Evolutionary conservation across 2,329 filamentous ascomycete species (phyloP).

Genomic region (Keithomyces neogunnii): DNA sequence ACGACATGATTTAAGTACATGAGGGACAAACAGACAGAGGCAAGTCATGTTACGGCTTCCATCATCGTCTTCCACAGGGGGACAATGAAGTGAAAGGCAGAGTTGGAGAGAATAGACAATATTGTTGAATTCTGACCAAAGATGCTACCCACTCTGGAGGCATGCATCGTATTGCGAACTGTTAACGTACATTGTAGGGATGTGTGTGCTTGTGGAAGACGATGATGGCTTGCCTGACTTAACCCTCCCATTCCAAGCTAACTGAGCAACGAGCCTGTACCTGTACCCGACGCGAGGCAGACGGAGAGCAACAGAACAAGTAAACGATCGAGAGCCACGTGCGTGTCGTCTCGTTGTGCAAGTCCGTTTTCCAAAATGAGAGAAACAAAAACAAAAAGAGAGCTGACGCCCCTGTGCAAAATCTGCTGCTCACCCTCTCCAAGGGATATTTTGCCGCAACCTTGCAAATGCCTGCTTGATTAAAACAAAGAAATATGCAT

Average conservation of each 20-base stretch:
- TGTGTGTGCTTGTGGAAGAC: slow-evolving; percentile 46
- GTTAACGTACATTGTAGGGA: slow-evolving; percentile 58
- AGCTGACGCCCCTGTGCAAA: slow-evolving; percentile 22
- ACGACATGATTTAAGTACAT: slow-evolving; percentile 7
- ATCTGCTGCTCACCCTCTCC: slow-evolving; percentile 16
- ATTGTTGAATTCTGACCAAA: slow-evolving; percentile 35
- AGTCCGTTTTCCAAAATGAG: slow-evolving; percentile 12
- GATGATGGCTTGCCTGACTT: slow-evolving; percentile 61
- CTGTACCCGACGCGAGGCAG: slow-evolving; percentile 1
- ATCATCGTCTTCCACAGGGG: slow-evolving; percentile 54
- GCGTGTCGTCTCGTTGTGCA: slow-evolving; percentile 9
- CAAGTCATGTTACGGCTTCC: slow-evolving; percentile 45
- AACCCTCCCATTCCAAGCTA: slow-evolving; percentile 12
- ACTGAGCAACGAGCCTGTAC: slow-evolving; percentile 1
- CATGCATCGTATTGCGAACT: slow-evolving; percentile 22
- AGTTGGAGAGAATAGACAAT: slow-evolving; percentile 28
- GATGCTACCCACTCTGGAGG: slow-evolving; percentile 22
- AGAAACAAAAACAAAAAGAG: slow-evolving; percentile 12
- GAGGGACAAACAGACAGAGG: slow-evolving; percentile 7
- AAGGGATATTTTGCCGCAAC: slow-evolving; percentile 13
- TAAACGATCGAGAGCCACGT: slow-evolving; percentile 6
- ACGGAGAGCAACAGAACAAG: slow-evolving; percentile 8
- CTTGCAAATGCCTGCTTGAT: slow-evolving; percentile 23
- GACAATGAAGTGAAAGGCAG: slow-evolving; percentile 25
- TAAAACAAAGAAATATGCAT: slow-evolving; percentile 14